Evolutionary conservation across 2,329 filamentous ascomycete species (phyloP).

Genomic region (Westerdykella sp.): DNA sequence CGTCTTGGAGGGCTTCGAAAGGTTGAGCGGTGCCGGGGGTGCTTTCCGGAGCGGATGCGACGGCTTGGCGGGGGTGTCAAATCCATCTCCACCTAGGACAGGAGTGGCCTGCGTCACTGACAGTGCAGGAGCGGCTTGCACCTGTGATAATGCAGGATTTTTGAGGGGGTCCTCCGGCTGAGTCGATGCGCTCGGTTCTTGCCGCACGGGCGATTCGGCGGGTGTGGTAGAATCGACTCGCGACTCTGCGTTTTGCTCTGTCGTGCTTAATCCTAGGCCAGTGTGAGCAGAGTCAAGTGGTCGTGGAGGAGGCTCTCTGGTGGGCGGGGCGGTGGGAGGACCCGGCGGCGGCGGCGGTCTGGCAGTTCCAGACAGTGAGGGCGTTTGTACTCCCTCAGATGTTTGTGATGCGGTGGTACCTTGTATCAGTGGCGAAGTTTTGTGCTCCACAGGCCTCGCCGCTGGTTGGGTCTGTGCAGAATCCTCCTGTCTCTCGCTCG

Average conservation of each 20-base stretch:
- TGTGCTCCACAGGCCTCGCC: slow-evolving; percentile 18
- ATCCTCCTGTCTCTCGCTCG: slow-evolving; percentile 28
- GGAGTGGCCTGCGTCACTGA: slow-evolving; percentile 38
- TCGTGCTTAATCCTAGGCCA: slow-evolving; percentile 17
- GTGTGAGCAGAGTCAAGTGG: slow-evolving; percentile 19
- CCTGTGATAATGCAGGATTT: slow-evolving; percentile 33
- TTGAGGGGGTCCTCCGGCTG: slow-evolving; percentile 12
- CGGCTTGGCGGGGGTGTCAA: slow-evolving; percentile 31
- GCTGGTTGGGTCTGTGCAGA: slow-evolving; percentile 14
- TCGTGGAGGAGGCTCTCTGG: slow-evolving; percentile 19
- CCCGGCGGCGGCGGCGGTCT: slow-evolving; percentile 18
- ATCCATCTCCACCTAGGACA: slow-evolving; percentile 30
- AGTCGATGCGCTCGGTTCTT: not conserved
- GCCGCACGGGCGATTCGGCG: slow-evolving; percentile 2
- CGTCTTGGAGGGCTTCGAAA: slow-evolving; percentile 46
- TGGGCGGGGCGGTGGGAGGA: slow-evolving; percentile 15
- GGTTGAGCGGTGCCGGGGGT: slow-evolving; percentile 76
- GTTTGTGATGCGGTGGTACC: slow-evolving; percentile 12
- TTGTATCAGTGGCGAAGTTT: slow-evolving; percentile 16
- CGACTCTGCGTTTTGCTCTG: slow-evolving; percentile 11
- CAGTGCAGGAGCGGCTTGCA: slow-evolving; percentile 33
- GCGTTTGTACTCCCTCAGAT: slow-evolving; percentile 27
- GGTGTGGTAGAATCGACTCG: slow-evolving; percentile 7
- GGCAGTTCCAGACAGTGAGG: slow-evolving; percentile 11
- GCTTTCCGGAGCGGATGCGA: slow-evolving; percentile 61